Evolutionary conservation across 148 eudicot genomes (phyloP).

Genomic region (Vaccinium vitisidaea): DNA sequence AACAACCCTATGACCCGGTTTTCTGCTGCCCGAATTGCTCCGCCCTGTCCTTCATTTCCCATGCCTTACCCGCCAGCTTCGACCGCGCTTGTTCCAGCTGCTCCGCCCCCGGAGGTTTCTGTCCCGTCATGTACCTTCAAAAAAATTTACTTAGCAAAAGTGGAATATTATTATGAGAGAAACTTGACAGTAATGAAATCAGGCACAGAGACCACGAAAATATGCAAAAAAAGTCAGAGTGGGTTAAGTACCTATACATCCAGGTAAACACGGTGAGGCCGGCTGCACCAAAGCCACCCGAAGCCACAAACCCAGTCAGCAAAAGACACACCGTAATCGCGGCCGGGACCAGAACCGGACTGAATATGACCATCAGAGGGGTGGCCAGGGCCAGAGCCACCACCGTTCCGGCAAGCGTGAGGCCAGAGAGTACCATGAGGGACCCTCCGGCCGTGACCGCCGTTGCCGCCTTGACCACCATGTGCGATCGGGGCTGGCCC

Average conservation of each 20-base stretch:
- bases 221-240: background rate
- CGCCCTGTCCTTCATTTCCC: conserved; percentile 58
- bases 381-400: conserved; percentile 47
- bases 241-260: conserved; percentile 41
- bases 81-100: conserved; percentile 43
- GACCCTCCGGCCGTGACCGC: conserved; percentile 41
- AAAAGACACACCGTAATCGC: conserved; percentile 38
- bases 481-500: conserved; percentile 30
- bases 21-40: conserved; percentile 36
- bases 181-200: no score
- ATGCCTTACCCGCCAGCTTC: conserved; percentile 46
- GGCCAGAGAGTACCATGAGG: conserved; percentile 33
- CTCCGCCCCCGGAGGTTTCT: conserved; percentile 51
- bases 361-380: conserved; percentile 54
- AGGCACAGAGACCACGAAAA: no score
- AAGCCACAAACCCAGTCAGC: conserved; percentile 43
- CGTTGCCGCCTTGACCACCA: conserved; percentile 44
- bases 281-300: conserved; percentile 65
- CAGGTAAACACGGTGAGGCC: conserved; percentile 56
- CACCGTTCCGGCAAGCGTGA: conserved; percentile 44
- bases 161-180: no score
- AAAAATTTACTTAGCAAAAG: background rate
- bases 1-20: background rate
- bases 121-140: conserved; percentile 45
- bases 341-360: conserved; percentile 66